Percentiles rank a stretch among this genome's conserved stretches.
These are phyloP conservation scores for Gracilaria domingensis DNA, from an alignment of 23 red algal genomes.

Conservation along the genomic window DNA sequence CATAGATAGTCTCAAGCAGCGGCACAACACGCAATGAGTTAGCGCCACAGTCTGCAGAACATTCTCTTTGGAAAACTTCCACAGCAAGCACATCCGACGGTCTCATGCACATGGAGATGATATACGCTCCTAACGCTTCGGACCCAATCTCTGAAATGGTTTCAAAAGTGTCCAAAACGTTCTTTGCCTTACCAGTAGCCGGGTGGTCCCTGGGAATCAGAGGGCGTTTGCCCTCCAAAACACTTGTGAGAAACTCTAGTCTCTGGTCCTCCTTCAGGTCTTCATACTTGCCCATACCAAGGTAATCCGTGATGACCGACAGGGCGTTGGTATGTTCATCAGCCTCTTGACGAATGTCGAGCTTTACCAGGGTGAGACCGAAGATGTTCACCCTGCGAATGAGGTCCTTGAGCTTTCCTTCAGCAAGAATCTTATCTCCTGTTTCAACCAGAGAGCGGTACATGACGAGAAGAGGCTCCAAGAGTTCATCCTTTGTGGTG, in stretches of 20 bases:
- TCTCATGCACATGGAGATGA: slow-evolving; percentile 99
- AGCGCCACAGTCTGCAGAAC: slow-evolving; percentile 28
- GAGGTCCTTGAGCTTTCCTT: slow-evolving; percentile 85
- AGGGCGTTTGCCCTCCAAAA: slow-evolving; percentile 82
- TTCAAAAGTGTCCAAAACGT: slow-evolving; percentile 92
- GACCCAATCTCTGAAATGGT: slow-evolving; percentile 72
- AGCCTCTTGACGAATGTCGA: slow-evolving; percentile 97
- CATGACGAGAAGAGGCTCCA: slow-evolving; percentile 95
- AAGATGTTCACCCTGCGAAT: slow-evolving; percentile 93
- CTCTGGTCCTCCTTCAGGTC: slow-evolving; percentile 85
- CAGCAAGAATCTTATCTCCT: slow-evolving; percentile 80
- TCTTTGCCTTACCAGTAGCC: slow-evolving; percentile 74
- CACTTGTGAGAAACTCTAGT: slow-evolving; percentile 82
- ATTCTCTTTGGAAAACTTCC: slow-evolving; percentile 95
- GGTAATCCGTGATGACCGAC: slow-evolving; percentile 85
- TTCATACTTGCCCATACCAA: slow-evolving; percentile 87
- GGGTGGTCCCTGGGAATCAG: slow-evolving; percentile 91
- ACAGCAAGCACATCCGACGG: slow-evolving; percentile 96
- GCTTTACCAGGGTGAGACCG: slow-evolving; percentile 89
- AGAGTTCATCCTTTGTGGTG: slow-evolving; percentile 67
- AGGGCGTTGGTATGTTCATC: slow-evolving; percentile 93
- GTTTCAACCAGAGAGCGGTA: slow-evolving; percentile 89
- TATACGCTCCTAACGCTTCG: slow-evolving; percentile 94
- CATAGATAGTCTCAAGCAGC: slow-evolving; percentile 95
- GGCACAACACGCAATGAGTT: slow-evolving; percentile 92